phyloP scores from a whole-genome alignment of 2,329 filamentous ascomycete species.

The Paecilomyces variotii region DNA sequence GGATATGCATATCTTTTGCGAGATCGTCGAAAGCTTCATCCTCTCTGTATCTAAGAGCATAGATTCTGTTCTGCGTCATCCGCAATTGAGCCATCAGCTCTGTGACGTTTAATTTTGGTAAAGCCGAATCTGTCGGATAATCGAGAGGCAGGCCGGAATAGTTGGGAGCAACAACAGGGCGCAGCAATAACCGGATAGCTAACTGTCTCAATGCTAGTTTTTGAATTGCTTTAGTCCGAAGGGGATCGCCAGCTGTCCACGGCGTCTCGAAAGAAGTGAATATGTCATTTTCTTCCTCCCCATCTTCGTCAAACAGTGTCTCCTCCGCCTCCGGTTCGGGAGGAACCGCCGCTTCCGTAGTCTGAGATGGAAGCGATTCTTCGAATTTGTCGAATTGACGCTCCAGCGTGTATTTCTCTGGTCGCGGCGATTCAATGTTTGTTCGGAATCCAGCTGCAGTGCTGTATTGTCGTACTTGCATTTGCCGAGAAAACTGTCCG shows the following conservation, averaged over 20 bases:
- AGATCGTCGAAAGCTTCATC: conserved; percentile 24
- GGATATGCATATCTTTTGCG: conserved; percentile 16
- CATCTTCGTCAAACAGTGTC: conserved; percentile 3
- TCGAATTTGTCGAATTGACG: background rate
- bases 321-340: background rate
- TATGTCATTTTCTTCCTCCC: conserved; percentile 11
- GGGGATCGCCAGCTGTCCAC: conserved; percentile 22
- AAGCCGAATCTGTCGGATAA: conserved; percentile 19
- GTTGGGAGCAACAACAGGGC: conserved; percentile 30
- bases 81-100: conserved; percentile 28
- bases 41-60: conserved; percentile 17
- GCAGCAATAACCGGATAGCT: conserved; percentile 30
- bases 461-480: conserved; percentile 19
- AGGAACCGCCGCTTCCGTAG: background rate
- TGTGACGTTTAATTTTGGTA: conserved; percentile 21
- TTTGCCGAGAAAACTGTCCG: conserved; percentile 9
- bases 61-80: conserved; percentile 22
- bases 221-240: conserved; percentile 30
- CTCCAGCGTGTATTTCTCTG: background rate
- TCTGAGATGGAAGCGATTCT: background rate
- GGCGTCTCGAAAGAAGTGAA: conserved; percentile 6
- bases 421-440: background rate
- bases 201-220: conserved; percentile 32
- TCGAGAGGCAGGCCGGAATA: conserved; percentile 27
- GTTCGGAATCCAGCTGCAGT: conserved; percentile 10